Conservation (phyloP, 176 grass and related monocot genomes). For the Oryza meridionalis region DNA sequence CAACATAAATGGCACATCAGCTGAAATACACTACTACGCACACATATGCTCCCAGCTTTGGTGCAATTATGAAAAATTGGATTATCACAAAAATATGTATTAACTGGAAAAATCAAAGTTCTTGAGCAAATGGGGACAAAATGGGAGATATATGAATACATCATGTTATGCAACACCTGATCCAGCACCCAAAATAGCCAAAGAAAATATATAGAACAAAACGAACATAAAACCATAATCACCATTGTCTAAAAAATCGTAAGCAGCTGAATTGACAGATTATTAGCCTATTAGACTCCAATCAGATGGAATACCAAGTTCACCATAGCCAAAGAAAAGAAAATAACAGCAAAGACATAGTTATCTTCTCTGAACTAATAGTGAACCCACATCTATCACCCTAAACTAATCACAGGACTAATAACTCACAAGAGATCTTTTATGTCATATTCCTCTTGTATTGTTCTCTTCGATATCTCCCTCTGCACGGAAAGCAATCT, state of each 20-base stretch:
- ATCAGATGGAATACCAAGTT: background rate
- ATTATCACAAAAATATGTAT: background rate
- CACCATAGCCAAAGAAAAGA: background rate
- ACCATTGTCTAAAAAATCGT: background rate
- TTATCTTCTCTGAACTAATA: conserved; percentile 25
- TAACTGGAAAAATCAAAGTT: background rate
- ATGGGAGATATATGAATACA: background rate
- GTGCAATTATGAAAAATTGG: background rate
- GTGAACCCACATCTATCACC: conserved; percentile 3
- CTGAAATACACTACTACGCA: background rate
- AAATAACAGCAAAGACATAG: background rate
- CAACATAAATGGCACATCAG: background rate
- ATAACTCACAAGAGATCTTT: conserved; percentile 41
- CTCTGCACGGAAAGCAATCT: conserved; percentile 22
- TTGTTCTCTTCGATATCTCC: conserved; percentile 52
- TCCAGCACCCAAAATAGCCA: background rate
- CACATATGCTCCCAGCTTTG: background rate
- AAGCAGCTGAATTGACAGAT: background rate
- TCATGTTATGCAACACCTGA: background rate
- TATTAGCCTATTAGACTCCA: background rate
- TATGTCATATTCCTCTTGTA: conserved; percentile 23
- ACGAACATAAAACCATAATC: background rate
- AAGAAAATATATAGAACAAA: background rate
- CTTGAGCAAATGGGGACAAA: background rate
- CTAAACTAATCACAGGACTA: background rate